Conservation (phyloP, 768 basidiomycete genomes). For the Cystobasidium onofrii region DNA sequence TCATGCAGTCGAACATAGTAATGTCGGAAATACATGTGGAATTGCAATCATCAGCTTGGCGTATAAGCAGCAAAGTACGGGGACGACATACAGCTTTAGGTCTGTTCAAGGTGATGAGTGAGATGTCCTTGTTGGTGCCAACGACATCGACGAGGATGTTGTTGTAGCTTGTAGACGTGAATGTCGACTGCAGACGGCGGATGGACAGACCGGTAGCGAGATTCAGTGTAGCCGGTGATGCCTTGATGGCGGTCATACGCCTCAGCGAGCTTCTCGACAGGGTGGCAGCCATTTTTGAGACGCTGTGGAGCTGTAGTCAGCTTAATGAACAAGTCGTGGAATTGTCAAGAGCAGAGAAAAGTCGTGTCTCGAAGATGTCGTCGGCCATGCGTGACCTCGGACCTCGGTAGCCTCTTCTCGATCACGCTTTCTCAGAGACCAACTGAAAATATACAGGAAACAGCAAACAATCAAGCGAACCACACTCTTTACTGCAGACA, state of each 20-base stretch:
- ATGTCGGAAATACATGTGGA: too few species aligned
- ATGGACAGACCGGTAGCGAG: background rate
- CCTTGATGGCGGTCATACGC: background rate
- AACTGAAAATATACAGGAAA: background rate
- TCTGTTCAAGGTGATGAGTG: conserved; percentile 74
- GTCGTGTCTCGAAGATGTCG: background rate
- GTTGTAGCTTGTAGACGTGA: conserved; percentile 31
- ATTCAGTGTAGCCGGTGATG: background rate
- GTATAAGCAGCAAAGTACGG: background rate
- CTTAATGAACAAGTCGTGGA: background rate
- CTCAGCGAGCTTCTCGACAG: background rate
- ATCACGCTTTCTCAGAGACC: background rate
- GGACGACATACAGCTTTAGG: conserved; percentile 56
- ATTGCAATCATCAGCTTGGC: too few species aligned
- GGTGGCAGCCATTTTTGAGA: background rate
- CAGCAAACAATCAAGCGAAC: background rate
- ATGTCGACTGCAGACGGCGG: conserved; percentile 9
- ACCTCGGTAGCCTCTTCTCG: background rate
- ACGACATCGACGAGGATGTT: conserved; percentile 39
- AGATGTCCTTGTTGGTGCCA: conserved; percentile 38
- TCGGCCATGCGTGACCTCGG: background rate
- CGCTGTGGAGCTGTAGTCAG: background rate
- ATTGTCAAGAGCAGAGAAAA: background rate
- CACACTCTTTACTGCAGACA: conserved; percentile 44
- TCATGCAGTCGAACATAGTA: too few species aligned